A percentile compares a stretch with the other conserved stretches of the same genome.
Conservation (phyloP, 306 rosid species). For the Mimosa pudica region DNA sequence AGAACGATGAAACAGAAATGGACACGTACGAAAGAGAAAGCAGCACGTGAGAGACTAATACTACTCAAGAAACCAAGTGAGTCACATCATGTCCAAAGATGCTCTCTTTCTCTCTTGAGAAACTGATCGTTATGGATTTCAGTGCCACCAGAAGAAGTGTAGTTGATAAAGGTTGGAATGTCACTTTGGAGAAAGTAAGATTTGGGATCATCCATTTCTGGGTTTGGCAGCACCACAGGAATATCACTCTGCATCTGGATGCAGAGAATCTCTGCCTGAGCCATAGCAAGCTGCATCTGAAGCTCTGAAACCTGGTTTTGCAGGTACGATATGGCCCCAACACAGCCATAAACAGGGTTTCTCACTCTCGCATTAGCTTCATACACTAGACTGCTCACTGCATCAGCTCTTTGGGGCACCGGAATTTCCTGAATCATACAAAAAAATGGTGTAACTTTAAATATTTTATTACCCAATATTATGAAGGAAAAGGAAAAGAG, state of each 20-base stretch:
- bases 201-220: slow-evolving; percentile 45
- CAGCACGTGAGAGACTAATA: slow-evolving; percentile 29
- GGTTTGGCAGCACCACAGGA: slow-evolving; percentile 41
- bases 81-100: slow-evolving; percentile 53
- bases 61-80: slow-evolving; percentile 61
- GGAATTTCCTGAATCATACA: slow-evolving; percentile 70
- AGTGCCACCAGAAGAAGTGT: slow-evolving; percentile 51
- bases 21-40: not conserved
- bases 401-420: slow-evolving; percentile 75
- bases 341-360: slow-evolving; percentile 93
- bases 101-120: slow-evolving; percentile 52
- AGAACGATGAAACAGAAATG: slow-evolving; percentile 26
- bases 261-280: slow-evolving; percentile 89
- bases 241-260: slow-evolving; percentile 71
- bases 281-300: slow-evolving; percentile 91
- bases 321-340: slow-evolving; percentile 78
- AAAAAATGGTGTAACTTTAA: not conserved
- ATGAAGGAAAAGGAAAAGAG: not conserved
- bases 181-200: slow-evolving; percentile 44
- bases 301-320: slow-evolving; percentile 89
- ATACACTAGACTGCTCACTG: slow-evolving; percentile 91
- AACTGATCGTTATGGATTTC: slow-evolving; percentile 64
- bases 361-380: slow-evolving; percentile 88
- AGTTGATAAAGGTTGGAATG: slow-evolving; percentile 51
- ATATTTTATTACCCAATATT: not conserved